Evolutionary conservation across 768 basidiomycete species (phyloP).

Genomic region (Tephrocybe sp.): DNA sequence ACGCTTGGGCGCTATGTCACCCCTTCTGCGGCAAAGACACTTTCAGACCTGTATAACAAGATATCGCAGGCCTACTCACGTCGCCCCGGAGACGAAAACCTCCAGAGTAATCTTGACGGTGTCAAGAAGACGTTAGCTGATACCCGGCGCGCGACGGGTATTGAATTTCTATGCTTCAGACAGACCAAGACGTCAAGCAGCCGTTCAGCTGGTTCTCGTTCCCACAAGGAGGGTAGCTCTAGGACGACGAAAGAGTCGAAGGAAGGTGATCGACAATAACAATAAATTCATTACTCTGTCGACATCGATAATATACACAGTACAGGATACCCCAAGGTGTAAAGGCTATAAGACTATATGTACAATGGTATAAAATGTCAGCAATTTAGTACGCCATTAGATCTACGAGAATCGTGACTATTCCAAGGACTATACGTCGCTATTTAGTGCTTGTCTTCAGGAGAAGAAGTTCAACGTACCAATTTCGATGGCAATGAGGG

Average conservation of each 20-base stretch:
- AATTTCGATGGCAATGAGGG: conserved; percentile 87
- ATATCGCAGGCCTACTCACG: conserved; percentile 93
- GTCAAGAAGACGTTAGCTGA: conserved; percentile 91
- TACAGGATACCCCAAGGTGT: not conserved
- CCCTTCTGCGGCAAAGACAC: conserved; percentile 72
- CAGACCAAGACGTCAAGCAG: conserved; percentile 51
- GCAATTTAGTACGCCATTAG: conserved; percentile 49
- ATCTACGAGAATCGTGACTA: conserved; percentile 89
- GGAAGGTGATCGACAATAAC: conserved; percentile 4
- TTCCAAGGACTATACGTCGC: conserved; percentile 68
- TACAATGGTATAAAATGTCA: not conserved
- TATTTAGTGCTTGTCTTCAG: conserved; percentile 8
- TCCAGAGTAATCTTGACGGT: conserved; percentile 85
- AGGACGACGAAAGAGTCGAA: conserved; percentile 21
- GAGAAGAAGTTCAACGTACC: conserved; percentile 39
- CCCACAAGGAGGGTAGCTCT: conserved; percentile 19
- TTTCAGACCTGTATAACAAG: conserved; percentile 91
- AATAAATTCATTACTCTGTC: not conserved
- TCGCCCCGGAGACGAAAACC: conserved; percentile 80
- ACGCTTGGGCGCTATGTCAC: conserved; percentile 89
- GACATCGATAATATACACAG: conserved; percentile 5
- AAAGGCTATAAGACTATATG: conserved; percentile 2
- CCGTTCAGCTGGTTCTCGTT: conserved; percentile 20
- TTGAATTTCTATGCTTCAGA: conserved; percentile 94
- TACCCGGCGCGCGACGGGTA: conserved; percentile 85